Base-by-base conservation (phyloP, 257 asterid species). In the Capsicum rhomboideum region DNA sequence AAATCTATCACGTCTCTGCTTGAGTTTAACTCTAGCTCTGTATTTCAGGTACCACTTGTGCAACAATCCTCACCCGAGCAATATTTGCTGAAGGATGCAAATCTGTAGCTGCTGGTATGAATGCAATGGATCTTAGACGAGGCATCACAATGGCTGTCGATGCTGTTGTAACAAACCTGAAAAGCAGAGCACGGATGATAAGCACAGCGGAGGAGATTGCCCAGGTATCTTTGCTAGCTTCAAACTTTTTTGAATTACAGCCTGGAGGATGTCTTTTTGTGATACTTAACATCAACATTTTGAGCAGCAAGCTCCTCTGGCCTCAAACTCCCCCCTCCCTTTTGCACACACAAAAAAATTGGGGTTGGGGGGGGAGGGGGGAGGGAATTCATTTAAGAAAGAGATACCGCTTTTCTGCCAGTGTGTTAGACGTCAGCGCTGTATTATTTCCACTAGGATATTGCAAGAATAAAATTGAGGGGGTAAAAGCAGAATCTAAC, bases 91-190 rank as follows among this genome's bases (percentile, higher is more conserved):
- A 92, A 84, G 95, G 95, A 6, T 92, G 92, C 89, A 92, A 92
- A 87, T 91, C 93, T 14, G 93, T 92, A 18, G 94, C 93, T 23
- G 95, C 95, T 86, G 95, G 95, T 44, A 88, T 91, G 95, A 92
- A 90, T 74, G 90, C 95, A 28, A 91, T 90, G 95, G 95, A 91
- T 82, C 83, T 92, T 18, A 91, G 94, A 63, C 93, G 94, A 50
- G 95, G 95, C 52, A 91, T 92, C 72, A 78, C 88, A 64, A 89
- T 89, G 93, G 94, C 95, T 14, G 91, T 90, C 71, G 94, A 91
- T 87, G 64, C 91, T 44, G 92, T 90, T 26, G 90, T 90, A 31
- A 83, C 90, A 50, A 83, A 88, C 86, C 87, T 91, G 83, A 90
- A 91, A 85, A 88, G 92, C 90, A 88, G 89, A 85, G 88, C 92